Evolutionary conservation across 768 basidiomycete species (phyloP), one percentile per base, ranked within the genome.

Genomic region (Cystobasidium onofrii): DNA sequence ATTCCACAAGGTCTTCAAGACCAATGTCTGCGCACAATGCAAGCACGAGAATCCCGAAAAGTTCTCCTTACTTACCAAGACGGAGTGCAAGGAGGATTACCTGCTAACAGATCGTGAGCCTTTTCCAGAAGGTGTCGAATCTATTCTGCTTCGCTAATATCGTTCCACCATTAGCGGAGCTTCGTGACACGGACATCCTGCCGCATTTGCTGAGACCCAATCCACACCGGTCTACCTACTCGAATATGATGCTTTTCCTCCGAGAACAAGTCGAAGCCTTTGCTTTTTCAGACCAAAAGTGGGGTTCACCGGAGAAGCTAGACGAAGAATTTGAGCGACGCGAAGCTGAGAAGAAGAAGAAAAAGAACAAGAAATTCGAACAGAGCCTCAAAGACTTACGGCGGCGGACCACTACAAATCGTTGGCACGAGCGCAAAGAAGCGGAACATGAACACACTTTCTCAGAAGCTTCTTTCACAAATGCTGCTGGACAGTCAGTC

Each of bases 231-330:
- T 90, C 92, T 13, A 94, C 91, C 0, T 98, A 90, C 80, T 90
- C 90, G 41, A 99, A 98, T 84, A 98, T 98, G 96, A 98, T 98
- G 96, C 85, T 99, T 25, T 98, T 90, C 82, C 84, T 97, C 3
- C 88, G 96, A 39, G 89, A 84, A 79, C 95, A 98, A 81, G 91
- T 96, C 1, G 96, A 99, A 81, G 90, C 88, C 55, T 97, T 94
- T 81, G 95, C 96, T 3, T 96, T 80, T 73, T 76, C 75, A 34
- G 52, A 89, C 89, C 88, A 90, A 80, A 99, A 99, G 82, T 99
- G 96, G 96, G 94, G 92, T 0, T 90, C 92, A 0, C 85, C 91
- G 10, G 93, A 96, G 80, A 91, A 87, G 12, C 81, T 99, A 61
- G 95, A 98, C 78, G 85, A 85, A 6, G 95, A 97, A 79, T 98